Conservation (phyloP, 371 early-diverging fungal genomes). For the Ordospora colligata region DNA sequence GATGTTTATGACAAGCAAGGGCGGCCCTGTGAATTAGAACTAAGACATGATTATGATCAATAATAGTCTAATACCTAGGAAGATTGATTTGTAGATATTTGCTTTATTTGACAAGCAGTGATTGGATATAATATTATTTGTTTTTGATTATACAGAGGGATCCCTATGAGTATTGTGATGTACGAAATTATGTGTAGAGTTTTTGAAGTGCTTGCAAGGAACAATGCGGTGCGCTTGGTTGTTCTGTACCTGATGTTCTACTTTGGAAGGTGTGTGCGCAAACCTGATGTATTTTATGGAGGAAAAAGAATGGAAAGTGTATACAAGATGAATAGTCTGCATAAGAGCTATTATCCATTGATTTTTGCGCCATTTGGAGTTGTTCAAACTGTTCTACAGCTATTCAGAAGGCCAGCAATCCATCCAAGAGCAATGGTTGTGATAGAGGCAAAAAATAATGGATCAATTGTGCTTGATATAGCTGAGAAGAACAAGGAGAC, state of each 20-base stretch:
- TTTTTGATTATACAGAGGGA: too few relatives aligned
- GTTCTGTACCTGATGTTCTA: constrained; percentile 6
- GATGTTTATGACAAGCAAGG: background rate
- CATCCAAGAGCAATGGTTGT: constrained; percentile 8
- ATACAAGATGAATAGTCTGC: constrained; percentile 42
- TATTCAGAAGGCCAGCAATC: constrained; percentile 1
- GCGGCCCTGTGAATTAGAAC: too few relatives aligned
- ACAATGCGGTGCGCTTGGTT: background rate
- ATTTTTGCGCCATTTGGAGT: constrained; percentile 40
- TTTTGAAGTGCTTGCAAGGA: background rate
- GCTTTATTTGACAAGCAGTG: too few relatives aligned
- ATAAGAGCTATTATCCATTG: constrained; percentile 40
- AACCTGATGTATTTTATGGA: background rate
- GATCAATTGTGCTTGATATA: constrained; percentile 39
- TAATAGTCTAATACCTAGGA: too few relatives aligned
- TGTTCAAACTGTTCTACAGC: constrained; percentile 43
- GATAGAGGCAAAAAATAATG: constrained; percentile 36
- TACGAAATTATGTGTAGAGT: background rate
- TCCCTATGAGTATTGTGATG: background rate
- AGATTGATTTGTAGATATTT: too few relatives aligned
- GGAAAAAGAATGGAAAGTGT: constrained; percentile 12
- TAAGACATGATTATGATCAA: too few relatives aligned
- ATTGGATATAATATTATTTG: too few relatives aligned
- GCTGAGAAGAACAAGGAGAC: constrained; percentile 19
- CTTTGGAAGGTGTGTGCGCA: background rate